Evolutionary conservation across 2,329 filamentous ascomycete genomes (phyloP).

Genomic region (Aspergillus sojae): DNA sequence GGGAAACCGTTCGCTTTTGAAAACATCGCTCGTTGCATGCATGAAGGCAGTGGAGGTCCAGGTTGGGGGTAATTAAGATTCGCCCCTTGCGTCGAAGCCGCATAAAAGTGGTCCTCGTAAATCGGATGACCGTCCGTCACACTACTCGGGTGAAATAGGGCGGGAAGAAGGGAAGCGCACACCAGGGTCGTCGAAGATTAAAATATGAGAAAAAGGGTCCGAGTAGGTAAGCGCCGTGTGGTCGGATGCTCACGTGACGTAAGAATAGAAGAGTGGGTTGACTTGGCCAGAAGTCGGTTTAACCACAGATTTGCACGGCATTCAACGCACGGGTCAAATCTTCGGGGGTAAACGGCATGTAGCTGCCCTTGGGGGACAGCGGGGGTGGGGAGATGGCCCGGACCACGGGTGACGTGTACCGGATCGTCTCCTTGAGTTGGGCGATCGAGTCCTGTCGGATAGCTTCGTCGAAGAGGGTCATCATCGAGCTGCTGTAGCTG

Average conservation of each 20-base stretch:
- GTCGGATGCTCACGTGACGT: slow-evolving; percentile 5
- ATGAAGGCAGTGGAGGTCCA: slow-evolving; percentile 5
- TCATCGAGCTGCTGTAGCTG: slow-evolving; percentile 38
- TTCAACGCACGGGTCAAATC: slow-evolving; percentile 41
- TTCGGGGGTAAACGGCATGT: slow-evolving; percentile 37
- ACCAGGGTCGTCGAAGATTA: slow-evolving; percentile 14
- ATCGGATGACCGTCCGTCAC: not conserved
- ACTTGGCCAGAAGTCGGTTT: slow-evolving; percentile 17
- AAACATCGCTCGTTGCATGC: slow-evolving; percentile 16
- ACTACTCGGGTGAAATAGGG: slow-evolving; percentile 3
- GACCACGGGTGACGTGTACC: slow-evolving; percentile 35
- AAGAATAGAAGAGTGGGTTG: slow-evolving; percentile 5
- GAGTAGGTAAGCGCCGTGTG: not conserved
- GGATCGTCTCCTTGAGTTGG: slow-evolving; percentile 36
- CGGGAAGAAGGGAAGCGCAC: slow-evolving; percentile 8
- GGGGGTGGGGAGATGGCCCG: slow-evolving; percentile 29
- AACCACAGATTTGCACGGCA: slow-evolving; percentile 36
- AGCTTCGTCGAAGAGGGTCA: slow-evolving; percentile 36
- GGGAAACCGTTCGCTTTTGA: slow-evolving; percentile 17
- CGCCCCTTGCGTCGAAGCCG: slow-evolving; percentile 10
- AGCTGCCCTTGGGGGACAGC: slow-evolving; percentile 28
- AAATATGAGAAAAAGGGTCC: not conserved
- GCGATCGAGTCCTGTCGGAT: slow-evolving; percentile 31
- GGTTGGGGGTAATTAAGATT: not conserved
- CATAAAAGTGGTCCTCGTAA: slow-evolving; percentile 4